These are phyloP conservation scores for Fusarium subglutinans DNA, from an alignment of 2,329 filamentous ascomycete species.

Conservation along the genomic window DNA sequence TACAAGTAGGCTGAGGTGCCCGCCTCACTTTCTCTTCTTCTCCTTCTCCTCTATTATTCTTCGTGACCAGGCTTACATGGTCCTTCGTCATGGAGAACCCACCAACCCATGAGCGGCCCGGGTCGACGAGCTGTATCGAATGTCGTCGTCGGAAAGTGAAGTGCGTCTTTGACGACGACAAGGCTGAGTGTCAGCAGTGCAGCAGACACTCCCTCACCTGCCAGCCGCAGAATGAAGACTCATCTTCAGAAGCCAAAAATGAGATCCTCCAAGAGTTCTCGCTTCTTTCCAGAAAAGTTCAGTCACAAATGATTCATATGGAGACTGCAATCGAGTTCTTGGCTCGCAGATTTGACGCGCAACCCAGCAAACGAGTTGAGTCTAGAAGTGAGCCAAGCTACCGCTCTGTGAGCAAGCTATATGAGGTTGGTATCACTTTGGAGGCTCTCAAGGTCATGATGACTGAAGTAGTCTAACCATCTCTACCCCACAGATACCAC, in stretches of 20 bases:
- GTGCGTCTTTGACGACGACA: constrained; percentile 53
- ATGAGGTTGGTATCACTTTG: neutral
- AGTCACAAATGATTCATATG: constrained; percentile 13
- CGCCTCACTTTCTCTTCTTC: neutral
- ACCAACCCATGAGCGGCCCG: constrained; percentile 44
- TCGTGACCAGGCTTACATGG: neutral
- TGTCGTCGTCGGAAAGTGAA: constrained; percentile 60
- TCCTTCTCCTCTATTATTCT: neutral
- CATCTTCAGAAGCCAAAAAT: neutral
- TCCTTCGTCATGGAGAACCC: neutral
- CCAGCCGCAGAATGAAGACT: constrained; percentile 51
- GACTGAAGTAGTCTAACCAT: neutral
- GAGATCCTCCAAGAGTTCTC: neutral
- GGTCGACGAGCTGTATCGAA: constrained; percentile 50
- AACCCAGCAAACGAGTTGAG: neutral
- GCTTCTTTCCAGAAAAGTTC: neutral
- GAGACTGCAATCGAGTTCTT: constrained; percentile 5
- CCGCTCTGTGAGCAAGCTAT: neutral
- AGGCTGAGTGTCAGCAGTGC: constrained; percentile 55
- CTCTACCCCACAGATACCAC: neutral
- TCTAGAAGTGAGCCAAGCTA: neutral
- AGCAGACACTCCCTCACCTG: constrained; percentile 55
- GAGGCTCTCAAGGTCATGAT: neutral
- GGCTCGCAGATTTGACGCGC: neutral
- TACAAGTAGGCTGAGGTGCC: neutral